phyloP scores from a whole-genome alignment of 2,329 filamentous ascomycete genomes.

The Drechmeria coniospora region DNA sequence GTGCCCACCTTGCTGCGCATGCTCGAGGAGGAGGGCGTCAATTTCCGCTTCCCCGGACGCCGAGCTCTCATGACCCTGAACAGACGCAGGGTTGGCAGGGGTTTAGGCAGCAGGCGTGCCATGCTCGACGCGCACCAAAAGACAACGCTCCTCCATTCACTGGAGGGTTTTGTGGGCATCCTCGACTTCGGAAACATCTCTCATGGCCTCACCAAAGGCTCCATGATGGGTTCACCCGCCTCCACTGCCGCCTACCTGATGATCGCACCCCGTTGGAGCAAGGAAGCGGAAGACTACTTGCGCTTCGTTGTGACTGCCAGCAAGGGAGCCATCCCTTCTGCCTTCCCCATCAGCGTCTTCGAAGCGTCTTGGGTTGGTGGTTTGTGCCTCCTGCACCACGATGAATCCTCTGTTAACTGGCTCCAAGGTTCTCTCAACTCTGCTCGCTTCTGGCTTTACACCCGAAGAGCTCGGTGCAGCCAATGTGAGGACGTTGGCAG shows the following conservation, averaged over 20 bases:
- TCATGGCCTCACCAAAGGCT: slow-evolving; percentile 4
- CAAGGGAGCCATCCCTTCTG: slow-evolving; percentile 5
- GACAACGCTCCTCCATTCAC: slow-evolving; percentile 2
- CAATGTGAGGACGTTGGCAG: slow-evolving; percentile 1
- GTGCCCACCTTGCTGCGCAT: slow-evolving; percentile 5
- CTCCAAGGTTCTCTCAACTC: slow-evolving; percentile 2
- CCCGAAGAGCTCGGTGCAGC: slow-evolving; percentile 1
- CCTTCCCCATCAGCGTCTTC: slow-evolving; percentile 5
- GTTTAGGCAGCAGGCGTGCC: too few species aligned
- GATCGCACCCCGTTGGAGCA: slow-evolving; percentile 4
- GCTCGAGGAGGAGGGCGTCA: slow-evolving; percentile 1
- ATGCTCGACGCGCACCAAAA: background rate
- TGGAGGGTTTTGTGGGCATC: slow-evolving; percentile 7
- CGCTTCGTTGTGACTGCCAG: slow-evolving; percentile 1
- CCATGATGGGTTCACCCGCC: slow-evolving; percentile 8
- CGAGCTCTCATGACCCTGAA: slow-evolving; percentile 1
- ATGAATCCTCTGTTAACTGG: background rate
- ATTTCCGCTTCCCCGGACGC: slow-evolving; percentile 3
- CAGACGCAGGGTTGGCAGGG: too few species aligned
- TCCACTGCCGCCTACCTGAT: slow-evolving; percentile 9
- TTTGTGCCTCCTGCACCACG: background rate
- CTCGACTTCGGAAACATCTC: slow-evolving; percentile 7
- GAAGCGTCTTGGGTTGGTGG: slow-evolving; percentile 2
- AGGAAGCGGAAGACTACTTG: slow-evolving; percentile 7
- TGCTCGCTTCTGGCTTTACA: slow-evolving; percentile 2